Percentiles rank a stretch among this genome's conserved stretches.
phyloP scores from a whole-genome alignment of 352 stramenopile species.

The Globisporangium splendens region DNA sequence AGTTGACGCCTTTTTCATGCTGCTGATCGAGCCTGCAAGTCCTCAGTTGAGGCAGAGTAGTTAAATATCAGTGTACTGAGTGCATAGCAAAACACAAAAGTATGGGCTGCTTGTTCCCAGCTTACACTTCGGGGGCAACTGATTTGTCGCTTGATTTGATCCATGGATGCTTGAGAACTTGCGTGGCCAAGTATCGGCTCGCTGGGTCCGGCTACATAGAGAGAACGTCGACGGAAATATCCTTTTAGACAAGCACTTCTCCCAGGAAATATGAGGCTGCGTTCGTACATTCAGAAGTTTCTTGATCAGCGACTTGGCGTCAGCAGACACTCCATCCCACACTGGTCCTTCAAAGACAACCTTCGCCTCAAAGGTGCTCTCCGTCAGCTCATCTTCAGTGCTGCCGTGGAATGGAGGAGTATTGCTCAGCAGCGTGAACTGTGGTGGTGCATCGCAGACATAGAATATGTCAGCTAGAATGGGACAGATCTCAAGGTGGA shows the following conservation, averaged over 20 bases:
- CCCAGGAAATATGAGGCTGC: background rate
- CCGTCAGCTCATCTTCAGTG: conserved; percentile 69
- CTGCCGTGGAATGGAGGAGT: conserved; percentile 60
- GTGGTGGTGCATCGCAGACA: background rate
- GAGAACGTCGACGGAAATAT: background rate
- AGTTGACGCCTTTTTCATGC: conserved; percentile 67
- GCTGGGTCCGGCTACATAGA: conserved; percentile 35
- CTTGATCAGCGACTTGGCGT: conserved; percentile 69
- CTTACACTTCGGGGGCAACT: conserved; percentile 40
- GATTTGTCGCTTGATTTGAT: conserved; percentile 49
- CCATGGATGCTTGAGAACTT: conserved; percentile 70
- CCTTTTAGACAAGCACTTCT: background rate
- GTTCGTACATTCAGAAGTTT: conserved; percentile 65
- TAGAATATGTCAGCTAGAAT: background rate
- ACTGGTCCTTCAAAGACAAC: conserved; percentile 43
- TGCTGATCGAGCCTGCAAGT: conserved; percentile 60
- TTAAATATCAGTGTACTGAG: too few relatives aligned
- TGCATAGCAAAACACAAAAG: too few relatives aligned
- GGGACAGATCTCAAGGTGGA: too few relatives aligned
- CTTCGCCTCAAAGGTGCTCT: conserved; percentile 70
- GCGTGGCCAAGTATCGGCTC: conserved; percentile 50
- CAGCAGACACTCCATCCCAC: conserved; percentile 52
- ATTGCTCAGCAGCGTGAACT: conserved; percentile 86
- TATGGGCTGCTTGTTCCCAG: background rate
- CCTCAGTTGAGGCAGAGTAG: too few relatives aligned